Evolutionary conservation across 2,329 filamentous ascomycete species (phyloP).

Genomic region (Neonectria magnoliae): DNA sequence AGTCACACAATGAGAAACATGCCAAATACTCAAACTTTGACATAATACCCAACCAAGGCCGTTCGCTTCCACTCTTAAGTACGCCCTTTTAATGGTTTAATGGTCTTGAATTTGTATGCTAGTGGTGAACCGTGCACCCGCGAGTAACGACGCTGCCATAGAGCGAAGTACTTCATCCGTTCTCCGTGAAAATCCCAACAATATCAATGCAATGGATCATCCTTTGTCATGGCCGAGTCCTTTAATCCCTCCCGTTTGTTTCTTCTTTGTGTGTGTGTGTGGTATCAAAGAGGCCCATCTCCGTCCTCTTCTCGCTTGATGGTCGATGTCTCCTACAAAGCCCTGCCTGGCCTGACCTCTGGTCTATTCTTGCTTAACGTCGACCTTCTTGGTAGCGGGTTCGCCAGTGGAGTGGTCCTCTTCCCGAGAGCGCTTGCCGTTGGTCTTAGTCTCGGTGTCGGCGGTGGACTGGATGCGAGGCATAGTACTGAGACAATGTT

Average conservation of each 20-base stretch:
- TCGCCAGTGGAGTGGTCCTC: constrained; percentile 57
- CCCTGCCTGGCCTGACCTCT: not conserved
- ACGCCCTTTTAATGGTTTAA: not conserved
- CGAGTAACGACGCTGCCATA: constrained; percentile 23
- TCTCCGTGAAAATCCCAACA: constrained; percentile 34
- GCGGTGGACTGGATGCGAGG: constrained; percentile 59
- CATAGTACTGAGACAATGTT: constrained; percentile 33
- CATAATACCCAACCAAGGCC: too few species aligned
- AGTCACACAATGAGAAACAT: not conserved
- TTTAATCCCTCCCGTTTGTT: constrained; percentile 10
- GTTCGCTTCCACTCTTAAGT: too few species aligned
- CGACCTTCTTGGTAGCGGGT: constrained; percentile 70
- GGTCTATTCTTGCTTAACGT: constrained; percentile 56
- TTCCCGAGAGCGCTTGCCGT: constrained; percentile 66
- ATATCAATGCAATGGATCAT: constrained; percentile 36
- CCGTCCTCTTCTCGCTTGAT: constrained; percentile 7
- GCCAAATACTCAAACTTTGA: not conserved
- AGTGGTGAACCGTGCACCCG: constrained; percentile 27
- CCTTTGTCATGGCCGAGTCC: constrained; percentile 21
- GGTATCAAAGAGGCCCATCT: constrained; percentile 33
- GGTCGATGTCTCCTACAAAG: constrained; percentile 5
- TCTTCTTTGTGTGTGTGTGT: constrained; percentile 25
- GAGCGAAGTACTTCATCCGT: constrained; percentile 33
- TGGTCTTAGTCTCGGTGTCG: constrained; percentile 47
- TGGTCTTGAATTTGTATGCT: constrained; percentile 29